These are phyloP conservation scores for Pythium aphanidermatum DNA, from an alignment of 352 stramenopile species.

Conservation along the genomic window DNA sequence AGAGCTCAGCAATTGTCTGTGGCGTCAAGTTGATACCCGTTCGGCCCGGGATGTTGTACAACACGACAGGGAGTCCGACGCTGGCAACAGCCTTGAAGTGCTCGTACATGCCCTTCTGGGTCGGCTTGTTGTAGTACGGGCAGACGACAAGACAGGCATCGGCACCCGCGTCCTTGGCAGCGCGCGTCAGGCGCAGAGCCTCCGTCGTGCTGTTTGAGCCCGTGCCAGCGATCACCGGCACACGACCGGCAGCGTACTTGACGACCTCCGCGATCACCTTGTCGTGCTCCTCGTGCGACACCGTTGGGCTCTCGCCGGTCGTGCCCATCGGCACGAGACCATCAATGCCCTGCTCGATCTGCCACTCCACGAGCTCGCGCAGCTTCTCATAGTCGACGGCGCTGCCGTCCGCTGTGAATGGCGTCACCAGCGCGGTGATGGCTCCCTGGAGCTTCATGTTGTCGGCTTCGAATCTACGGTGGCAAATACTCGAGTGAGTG, in stretches of 20 bases:
- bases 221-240: slow-evolving; percentile 94
- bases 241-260: slow-evolving; percentile 62
- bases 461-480: not conserved
- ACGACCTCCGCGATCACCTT: slow-evolving; percentile 91
- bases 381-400: slow-evolving; percentile 93
- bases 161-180: slow-evolving; percentile 89
- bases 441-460: slow-evolving; percentile 76
- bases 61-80: slow-evolving; percentile 89
- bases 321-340: slow-evolving; percentile 96
- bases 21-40: slow-evolving; percentile 94
- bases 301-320: slow-evolving; percentile 94
- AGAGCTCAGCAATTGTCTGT: slow-evolving; percentile 90
- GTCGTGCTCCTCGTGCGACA: slow-evolving; percentile 94
- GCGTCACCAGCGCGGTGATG: slow-evolving; percentile 94
- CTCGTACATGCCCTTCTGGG: slow-evolving; percentile 92
- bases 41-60: slow-evolving; percentile 97
- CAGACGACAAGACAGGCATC: slow-evolving; percentile 95
- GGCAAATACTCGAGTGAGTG: slow-evolving; percentile 1
- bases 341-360: slow-evolving; percentile 93
- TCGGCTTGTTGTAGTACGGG: slow-evolving; percentile 99
- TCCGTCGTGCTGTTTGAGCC: slow-evolving; percentile 92
- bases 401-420: slow-evolving; percentile 89
- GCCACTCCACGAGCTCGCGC: slow-evolving; percentile 86
- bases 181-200: slow-evolving; percentile 78
- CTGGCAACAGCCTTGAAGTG: slow-evolving; percentile 91